Evolutionary conservation across 768 basidiomycete species (phyloP).

Genomic region (Cystobasidium ongulense): DNA sequence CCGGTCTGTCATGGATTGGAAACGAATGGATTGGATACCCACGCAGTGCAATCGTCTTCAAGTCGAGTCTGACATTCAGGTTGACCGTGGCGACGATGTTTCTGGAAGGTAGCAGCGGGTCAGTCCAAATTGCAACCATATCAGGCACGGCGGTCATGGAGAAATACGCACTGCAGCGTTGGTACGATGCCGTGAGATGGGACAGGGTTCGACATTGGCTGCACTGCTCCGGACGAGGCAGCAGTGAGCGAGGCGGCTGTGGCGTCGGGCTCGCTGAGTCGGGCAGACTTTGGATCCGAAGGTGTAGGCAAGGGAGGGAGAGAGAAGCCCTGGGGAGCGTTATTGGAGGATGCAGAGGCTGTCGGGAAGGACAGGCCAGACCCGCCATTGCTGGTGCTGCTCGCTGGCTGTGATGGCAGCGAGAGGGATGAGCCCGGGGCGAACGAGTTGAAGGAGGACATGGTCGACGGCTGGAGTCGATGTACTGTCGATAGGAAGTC

Average conservation of each 20-base stretch:
- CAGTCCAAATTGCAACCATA: not conserved
- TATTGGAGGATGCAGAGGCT: not conserved
- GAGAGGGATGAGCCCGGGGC: constrained; percentile 21
- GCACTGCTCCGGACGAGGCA: constrained; percentile 10
- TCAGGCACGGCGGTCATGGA: not conserved
- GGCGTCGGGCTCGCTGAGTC: not conserved
- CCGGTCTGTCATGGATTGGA: not conserved
- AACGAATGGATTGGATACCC: constrained; percentile 11
- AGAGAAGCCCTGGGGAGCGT: constrained; percentile 3
- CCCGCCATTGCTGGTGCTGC: not conserved
- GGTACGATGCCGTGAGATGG: constrained; percentile 85
- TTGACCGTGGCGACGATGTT: constrained; percentile 99
- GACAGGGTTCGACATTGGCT: not conserved
- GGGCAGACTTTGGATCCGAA: constrained; percentile 8
- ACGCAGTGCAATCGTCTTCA: constrained; percentile 92
- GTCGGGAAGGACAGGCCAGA: constrained; percentile 15
- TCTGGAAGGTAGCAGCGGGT: not conserved
- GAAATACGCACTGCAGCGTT: constrained; percentile 65
- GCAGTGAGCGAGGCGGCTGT: constrained; percentile 5
- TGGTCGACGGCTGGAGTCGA: not conserved
- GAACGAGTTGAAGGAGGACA: constrained; percentile 27
- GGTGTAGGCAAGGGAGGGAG: constrained; percentile 29
- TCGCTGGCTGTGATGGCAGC: not conserved
- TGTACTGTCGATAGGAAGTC: not conserved
- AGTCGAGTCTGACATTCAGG: constrained; percentile 86